A percentile compares a stretch with the other conserved stretches of the same genome.
phyloP scores from a whole-genome alignment of 257 asterid genomes.

The Ilex asprella region DNA sequence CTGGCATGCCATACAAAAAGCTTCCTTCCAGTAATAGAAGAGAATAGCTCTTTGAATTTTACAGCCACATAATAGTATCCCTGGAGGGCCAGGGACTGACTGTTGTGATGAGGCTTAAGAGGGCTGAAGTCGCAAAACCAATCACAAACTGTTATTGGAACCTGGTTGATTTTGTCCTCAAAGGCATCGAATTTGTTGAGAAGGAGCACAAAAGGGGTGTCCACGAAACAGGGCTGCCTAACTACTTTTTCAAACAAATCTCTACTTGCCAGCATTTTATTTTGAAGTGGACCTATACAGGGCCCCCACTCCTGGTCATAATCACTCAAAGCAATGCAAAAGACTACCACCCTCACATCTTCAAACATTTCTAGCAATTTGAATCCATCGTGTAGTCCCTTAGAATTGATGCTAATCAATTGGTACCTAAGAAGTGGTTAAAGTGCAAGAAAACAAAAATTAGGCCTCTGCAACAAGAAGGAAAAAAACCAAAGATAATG shows the following conservation, averaged over 20 bases:
- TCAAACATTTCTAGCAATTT: slow-evolving; percentile 66
- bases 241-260: slow-evolving; percentile 36
- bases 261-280: slow-evolving; percentile 50
- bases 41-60: slow-evolving; percentile 51
- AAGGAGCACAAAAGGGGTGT: slow-evolving; percentile 47
- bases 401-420: slow-evolving; percentile 41
- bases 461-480: background rate
- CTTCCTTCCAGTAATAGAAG: slow-evolving; percentile 51
- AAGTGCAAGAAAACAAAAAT: background rate
- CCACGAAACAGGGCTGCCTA: slow-evolving; percentile 32
- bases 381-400: slow-evolving; percentile 28
- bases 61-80: slow-evolving; percentile 54
- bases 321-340: slow-evolving; percentile 49
- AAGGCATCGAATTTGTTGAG: slow-evolving; percentile 52
- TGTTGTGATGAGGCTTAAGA: slow-evolving; percentile 26
- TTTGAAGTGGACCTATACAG: slow-evolving; percentile 26
- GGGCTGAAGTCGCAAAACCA: slow-evolving; percentile 72
- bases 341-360: slow-evolving; percentile 30
- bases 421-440: slow-evolving; percentile 37
- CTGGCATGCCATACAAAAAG: slow-evolving; percentile 42
- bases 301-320: slow-evolving; percentile 35
- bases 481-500: background rate
- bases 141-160: slow-evolving; percentile 54
- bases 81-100: slow-evolving; percentile 38
- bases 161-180: slow-evolving; percentile 42